phyloP scores from a whole-genome alignment of 164 flowering plant genomes.

The Vitis amurensis region DNA sequence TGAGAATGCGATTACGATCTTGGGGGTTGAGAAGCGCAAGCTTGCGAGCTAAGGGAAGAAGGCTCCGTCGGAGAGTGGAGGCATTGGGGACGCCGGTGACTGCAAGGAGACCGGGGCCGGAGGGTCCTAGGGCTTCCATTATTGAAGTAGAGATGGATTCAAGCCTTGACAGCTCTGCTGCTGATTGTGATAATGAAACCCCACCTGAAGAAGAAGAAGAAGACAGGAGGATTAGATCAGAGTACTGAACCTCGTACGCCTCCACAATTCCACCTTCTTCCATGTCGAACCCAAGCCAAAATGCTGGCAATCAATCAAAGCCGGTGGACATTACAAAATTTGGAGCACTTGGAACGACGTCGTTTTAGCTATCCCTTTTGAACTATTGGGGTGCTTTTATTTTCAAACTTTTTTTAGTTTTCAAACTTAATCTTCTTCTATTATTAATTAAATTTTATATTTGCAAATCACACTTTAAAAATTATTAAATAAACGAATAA shows the following conservation, averaged over 20 bases:
- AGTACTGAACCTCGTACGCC: slow-evolving; percentile 46
- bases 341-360: no score
- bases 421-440: no score
- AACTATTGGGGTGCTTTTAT: no score
- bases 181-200: slow-evolving; percentile 9
- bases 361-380: no score
- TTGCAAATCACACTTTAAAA: no score
- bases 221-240: slow-evolving; percentile 53
- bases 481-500: no score
- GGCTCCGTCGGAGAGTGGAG: slow-evolving; percentile 43
- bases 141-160: slow-evolving; percentile 37
- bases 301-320: no score
- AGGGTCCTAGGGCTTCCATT: slow-evolving; percentile 77
- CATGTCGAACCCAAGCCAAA: not conserved
- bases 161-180: slow-evolving; percentile 33
- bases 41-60: slow-evolving; percentile 70
- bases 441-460: no score
- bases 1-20: slow-evolving; percentile 59
- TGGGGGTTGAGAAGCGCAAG: slow-evolving; percentile 64
- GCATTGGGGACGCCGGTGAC: slow-evolving; percentile 59
- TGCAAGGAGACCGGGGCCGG: slow-evolving; percentile 76
- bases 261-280: slow-evolving; percentile 33
- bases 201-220: slow-evolving; percentile 18
- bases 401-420: no score
- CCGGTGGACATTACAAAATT: no score